Evolutionary conservation across 2,329 filamentous ascomycete genomes (phyloP).

Genomic region (Zymoseptoria brevis): DNA sequence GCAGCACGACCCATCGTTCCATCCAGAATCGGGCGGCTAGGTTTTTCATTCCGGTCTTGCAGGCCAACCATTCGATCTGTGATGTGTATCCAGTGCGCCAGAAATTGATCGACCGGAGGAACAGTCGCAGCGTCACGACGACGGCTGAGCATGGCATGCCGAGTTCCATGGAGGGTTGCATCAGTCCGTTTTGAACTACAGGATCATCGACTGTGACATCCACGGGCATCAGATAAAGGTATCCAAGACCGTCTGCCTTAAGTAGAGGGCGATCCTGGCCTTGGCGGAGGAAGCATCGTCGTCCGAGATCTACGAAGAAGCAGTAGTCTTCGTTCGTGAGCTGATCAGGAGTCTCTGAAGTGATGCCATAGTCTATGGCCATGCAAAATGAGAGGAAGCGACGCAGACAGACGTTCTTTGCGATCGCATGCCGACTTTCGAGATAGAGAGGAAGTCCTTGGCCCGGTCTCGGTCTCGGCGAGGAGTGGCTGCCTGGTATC

Average conservation of each 20-base stretch:
- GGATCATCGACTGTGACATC: not conserved
- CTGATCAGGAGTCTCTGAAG: not conserved
- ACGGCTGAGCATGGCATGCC: not conserved
- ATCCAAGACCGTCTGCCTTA: not conserved
- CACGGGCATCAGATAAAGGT: not conserved
- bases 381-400: conserved; percentile 1
- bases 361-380: not conserved
- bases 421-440: not conserved
- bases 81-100: not conserved
- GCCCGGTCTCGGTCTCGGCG: not conserved
- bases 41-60: not conserved
- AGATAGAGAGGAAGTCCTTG: not conserved
- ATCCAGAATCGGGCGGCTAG: not conserved
- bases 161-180: not conserved
- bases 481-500: not conserved
- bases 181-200: not conserved
- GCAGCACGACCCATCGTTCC: not conserved
- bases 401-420: not conserved
- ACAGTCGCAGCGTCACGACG: not conserved
- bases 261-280: not conserved
- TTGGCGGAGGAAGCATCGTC: not conserved
- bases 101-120: not conserved
- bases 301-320: not conserved
- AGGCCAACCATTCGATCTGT: not conserved
- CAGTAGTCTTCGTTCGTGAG: not conserved